Conservation (phyloP, 345 rosid genomes). For the Noccaea bulbosa region DNA sequence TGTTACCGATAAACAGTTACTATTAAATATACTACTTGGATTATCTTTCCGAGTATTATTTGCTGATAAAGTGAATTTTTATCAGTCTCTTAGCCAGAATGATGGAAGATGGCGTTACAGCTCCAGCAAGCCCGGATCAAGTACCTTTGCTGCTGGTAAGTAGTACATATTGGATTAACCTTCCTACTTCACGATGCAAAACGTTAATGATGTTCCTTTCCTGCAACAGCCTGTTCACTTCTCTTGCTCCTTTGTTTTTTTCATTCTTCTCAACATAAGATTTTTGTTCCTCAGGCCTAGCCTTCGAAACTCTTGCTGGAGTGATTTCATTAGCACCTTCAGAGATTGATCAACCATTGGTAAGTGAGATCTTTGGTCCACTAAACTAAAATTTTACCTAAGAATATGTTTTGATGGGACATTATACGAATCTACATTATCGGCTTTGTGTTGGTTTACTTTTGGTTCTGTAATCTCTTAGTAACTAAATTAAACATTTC, state of each 20-base stretch:
- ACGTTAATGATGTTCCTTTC: not conserved
- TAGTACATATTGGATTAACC: constrained; percentile 7
- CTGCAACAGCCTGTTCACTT: constrained; percentile 7
- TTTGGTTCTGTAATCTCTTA: not conserved
- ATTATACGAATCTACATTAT: not conserved
- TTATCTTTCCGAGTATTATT: not conserved
- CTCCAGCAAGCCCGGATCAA: constrained; percentile 76
- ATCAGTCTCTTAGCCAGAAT: constrained; percentile 88
- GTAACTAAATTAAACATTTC: not conserved
- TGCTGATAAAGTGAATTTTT: constrained; percentile 42
- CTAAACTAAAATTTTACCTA: constrained; percentile 4
- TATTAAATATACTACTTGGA: not conserved
- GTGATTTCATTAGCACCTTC: constrained; percentile 77
- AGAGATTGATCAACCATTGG: constrained; percentile 80
- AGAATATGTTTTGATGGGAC: constrained; percentile 3
- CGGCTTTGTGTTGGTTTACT: constrained; percentile 10
- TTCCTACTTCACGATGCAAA: constrained; percentile 18
- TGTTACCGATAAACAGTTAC: constrained; percentile 16
- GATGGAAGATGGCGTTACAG: constrained; percentile 96
- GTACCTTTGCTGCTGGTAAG: constrained; percentile 92
- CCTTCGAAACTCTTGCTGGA: constrained; percentile 88
- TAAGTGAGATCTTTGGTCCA: constrained; percentile 44
- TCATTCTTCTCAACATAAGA: constrained; percentile 1
- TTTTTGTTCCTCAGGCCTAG: constrained; percentile 65
- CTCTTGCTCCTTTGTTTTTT: constrained; percentile 4